Conservation (phyloP, 768 basidiomycete genomes). For the Boletus rufocinnamomeus region DNA sequence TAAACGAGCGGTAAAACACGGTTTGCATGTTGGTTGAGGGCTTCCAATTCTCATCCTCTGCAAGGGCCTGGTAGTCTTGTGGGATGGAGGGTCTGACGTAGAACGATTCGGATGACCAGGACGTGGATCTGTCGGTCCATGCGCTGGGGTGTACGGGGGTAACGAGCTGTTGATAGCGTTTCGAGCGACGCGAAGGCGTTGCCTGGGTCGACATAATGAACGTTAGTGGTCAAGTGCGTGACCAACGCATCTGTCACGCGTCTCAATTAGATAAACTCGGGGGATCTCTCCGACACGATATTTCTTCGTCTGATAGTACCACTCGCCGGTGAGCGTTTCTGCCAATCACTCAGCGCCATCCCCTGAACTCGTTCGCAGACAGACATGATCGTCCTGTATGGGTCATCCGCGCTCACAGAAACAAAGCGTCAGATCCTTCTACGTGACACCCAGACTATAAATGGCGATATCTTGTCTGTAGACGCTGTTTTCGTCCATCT, state of each 20-base stretch:
- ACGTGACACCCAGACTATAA: slow-evolving; percentile 51
- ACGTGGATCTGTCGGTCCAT: slow-evolving; percentile 29
- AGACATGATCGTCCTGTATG: slow-evolving; percentile 77
- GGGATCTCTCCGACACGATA: slow-evolving; percentile 1
- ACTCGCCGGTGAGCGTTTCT: slow-evolving; percentile 14
- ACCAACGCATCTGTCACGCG: slow-evolving; percentile 27
- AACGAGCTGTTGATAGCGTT: slow-evolving; percentile 39
- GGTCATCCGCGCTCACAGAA: slow-evolving; percentile 72
- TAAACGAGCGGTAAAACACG: slow-evolving; percentile 33
- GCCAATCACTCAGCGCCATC: not conserved
- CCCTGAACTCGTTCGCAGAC: slow-evolving; percentile 9
- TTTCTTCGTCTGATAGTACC: slow-evolving; percentile 5
- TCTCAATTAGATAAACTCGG: slow-evolving; percentile 15
- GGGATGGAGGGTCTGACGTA: slow-evolving; percentile 22
- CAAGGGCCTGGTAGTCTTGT: slow-evolving; percentile 31
- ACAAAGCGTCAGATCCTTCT: slow-evolving; percentile 72
- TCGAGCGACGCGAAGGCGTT: slow-evolving; percentile 40
- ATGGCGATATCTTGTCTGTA: slow-evolving; percentile 60
- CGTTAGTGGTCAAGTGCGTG: slow-evolving; percentile 2
- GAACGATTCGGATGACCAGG: slow-evolving; percentile 31
- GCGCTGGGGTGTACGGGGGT: slow-evolving; percentile 28
- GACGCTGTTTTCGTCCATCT: slow-evolving; percentile 89
- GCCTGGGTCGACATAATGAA: slow-evolving; percentile 20
- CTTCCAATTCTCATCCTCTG: slow-evolving; percentile 31
- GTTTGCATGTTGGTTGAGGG: slow-evolving; percentile 23